A percentile compares a stretch with the other conserved stretches of the same genome.
These are phyloP conservation scores for Penicillium janthinellum DNA, from an alignment of 2,329 filamentous ascomycete genomes.

Conservation along the genomic window DNA sequence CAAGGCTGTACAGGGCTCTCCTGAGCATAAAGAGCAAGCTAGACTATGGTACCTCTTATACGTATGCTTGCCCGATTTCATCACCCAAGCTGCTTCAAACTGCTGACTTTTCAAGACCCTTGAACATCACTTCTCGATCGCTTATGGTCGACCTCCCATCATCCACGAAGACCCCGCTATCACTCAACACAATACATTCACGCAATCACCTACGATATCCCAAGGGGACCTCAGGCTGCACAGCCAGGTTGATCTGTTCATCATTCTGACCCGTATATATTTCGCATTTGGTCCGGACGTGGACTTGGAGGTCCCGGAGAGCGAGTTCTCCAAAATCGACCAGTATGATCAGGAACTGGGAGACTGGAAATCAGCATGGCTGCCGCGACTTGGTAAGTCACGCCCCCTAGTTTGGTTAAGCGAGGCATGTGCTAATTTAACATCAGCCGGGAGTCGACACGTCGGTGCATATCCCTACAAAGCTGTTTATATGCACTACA, in stretches of 20 bases:
- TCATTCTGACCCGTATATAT: constrained; percentile 48
- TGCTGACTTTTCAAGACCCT: constrained; percentile 35
- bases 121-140: constrained; percentile 49
- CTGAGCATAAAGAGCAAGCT: constrained; percentile 41
- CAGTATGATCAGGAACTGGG: constrained; percentile 44
- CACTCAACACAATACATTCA: constrained; percentile 39
- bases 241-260: constrained; percentile 48
- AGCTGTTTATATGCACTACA: constrained; percentile 53
- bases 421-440: background rate
- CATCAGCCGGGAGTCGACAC: constrained; percentile 48
- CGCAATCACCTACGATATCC: constrained; percentile 31
- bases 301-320: constrained; percentile 44
- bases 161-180: constrained; percentile 45
- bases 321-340: constrained; percentile 44
- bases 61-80: constrained; percentile 29
- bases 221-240: constrained; percentile 43
- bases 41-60: constrained; percentile 47
- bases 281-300: constrained; percentile 49
- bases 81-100: background rate
- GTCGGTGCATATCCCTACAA: constrained; percentile 54
- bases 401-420: background rate
- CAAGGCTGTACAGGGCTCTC: constrained; percentile 41
- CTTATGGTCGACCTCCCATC: constrained; percentile 48
- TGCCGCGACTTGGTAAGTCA: constrained; percentile 38
- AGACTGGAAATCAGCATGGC: constrained; percentile 41